A percentile compares a stretch with the other conserved stretches of the same genome.
Evolutionary conservation across 306 rosid genomes (phyloP).

Genomic region (Astragalus glycyphyllos): DNA sequence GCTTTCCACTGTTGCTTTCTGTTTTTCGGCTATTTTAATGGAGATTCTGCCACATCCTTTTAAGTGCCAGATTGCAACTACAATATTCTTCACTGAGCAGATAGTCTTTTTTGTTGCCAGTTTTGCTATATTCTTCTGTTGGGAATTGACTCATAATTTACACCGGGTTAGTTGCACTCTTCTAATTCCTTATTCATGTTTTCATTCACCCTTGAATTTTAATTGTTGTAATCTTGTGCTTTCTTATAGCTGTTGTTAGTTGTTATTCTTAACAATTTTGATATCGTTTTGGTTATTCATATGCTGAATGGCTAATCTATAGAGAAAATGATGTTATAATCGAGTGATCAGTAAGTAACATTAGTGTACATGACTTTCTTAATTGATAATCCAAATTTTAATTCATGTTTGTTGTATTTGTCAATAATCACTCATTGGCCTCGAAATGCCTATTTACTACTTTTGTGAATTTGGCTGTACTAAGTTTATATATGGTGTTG

Average conservation of each 20-base stretch:
- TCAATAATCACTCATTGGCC: neutral
- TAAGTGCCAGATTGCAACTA: conserved; percentile 46
- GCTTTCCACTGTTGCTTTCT: conserved; percentile 67
- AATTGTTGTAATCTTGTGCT: neutral
- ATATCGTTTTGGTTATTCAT: neutral
- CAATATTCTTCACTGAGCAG: conserved; percentile 56
- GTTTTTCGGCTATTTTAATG: conserved; percentile 57
- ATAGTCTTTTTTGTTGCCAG: conserved; percentile 55
- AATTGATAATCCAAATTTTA: neutral
- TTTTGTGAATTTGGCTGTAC: neutral
- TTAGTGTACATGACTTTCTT: conserved; percentile 5
- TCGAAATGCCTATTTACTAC: neutral
- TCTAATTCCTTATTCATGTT: conserved; percentile 3
- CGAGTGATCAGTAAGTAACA: neutral
- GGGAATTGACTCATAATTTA: conserved; percentile 89
- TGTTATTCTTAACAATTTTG: conserved; percentile 1
- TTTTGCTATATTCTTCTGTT: conserved; percentile 72
- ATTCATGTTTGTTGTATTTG: conserved; percentile 7
- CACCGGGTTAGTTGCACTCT: conserved; percentile 65
- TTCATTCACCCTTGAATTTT: conserved; percentile 3
- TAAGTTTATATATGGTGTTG: neutral
- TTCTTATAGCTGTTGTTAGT: conserved; percentile 24
- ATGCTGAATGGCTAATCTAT: conserved; percentile 7
- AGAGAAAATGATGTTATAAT: neutral
- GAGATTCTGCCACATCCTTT: conserved; percentile 60